These are phyloP conservation scores for Arabidopsis hybrid DNA, from an alignment of 441 rosid species.

Conservation along the genomic window DNA sequence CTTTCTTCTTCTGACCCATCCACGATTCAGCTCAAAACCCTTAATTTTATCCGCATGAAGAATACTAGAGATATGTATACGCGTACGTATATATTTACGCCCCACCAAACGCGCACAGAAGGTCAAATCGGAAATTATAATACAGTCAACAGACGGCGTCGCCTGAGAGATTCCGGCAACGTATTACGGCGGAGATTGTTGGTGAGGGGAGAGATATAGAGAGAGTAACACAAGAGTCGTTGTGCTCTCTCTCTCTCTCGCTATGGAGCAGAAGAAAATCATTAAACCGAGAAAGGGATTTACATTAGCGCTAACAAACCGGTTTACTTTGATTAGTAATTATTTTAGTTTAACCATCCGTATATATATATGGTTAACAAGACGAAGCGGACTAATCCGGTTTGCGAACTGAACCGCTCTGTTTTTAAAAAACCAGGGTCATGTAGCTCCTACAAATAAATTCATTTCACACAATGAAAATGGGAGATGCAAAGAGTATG, in stretches of 20 bases:
- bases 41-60: slow-evolving; percentile 39
- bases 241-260: background rate
- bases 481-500: too few relatives aligned
- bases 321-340: background rate
- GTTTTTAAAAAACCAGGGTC: too few relatives aligned
- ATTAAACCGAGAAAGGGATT: slow-evolving; percentile 17
- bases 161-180: slow-evolving; percentile 14
- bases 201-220: slow-evolving; percentile 38
- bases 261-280: slow-evolving; percentile 24
- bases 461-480: too few relatives aligned
- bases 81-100: background rate
- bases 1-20: slow-evolving; percentile 88
- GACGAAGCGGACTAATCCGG: background rate
- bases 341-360: background rate
- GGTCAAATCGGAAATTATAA: slow-evolving; percentile 37
- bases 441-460: too few relatives aligned
- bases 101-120: slow-evolving; percentile 15
- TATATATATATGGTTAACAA: background rate
- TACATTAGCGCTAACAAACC: background rate
- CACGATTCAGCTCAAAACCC: slow-evolving; percentile 31
- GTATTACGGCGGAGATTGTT: slow-evolving; percentile 46
- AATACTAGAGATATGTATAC: background rate
- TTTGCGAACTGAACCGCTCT: background rate
- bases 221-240: slow-evolving; percentile 42
- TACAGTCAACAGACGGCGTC: slow-evolving; percentile 4